Conservation (phyloP, 257 asterid genomes). For the Hygrophila difformis region DNA sequence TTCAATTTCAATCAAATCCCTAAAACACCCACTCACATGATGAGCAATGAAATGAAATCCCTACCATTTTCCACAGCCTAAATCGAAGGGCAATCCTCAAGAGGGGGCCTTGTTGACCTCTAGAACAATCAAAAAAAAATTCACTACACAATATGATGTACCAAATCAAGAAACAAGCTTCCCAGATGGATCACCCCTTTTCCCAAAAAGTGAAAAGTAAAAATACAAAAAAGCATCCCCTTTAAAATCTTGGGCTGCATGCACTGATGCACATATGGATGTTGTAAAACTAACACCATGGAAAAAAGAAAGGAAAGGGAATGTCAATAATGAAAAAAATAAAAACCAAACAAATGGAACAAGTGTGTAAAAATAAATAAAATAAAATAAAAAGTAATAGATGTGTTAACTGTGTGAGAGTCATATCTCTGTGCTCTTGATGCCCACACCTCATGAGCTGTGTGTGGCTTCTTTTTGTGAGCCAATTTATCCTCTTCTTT, state of each 20-base stretch:
- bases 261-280: too few relatives aligned
- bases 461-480: neutral
- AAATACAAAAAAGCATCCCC: conserved; percentile 33
- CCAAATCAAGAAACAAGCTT: conserved; percentile 40
- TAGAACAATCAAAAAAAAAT: too few relatives aligned
- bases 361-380: conserved; percentile 15
- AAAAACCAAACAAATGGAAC: conserved; percentile 15
- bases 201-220: conserved; percentile 10
- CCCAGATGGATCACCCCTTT: neutral
- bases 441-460: conserved; percentile 20
- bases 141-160: too few relatives aligned
- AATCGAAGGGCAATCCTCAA: too few relatives aligned
- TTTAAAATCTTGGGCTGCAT: conserved; percentile 47
- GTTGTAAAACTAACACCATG: conserved; percentile 16
- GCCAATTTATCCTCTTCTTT: conserved; percentile 6
- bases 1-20: too few relatives aligned
- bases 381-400: conserved; percentile 8
- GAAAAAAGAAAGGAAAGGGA: neutral
- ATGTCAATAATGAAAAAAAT: neutral
- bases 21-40: too few relatives aligned
- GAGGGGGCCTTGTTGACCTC: too few relatives aligned
- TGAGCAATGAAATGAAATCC: too few relatives aligned
- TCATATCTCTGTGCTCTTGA: conserved; percentile 23
- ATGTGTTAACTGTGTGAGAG: conserved; percentile 23
- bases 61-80: too few relatives aligned